Evolutionary conservation across 345 rosid genomes (phyloP).

Genomic region (Boechera stricta): DNA sequence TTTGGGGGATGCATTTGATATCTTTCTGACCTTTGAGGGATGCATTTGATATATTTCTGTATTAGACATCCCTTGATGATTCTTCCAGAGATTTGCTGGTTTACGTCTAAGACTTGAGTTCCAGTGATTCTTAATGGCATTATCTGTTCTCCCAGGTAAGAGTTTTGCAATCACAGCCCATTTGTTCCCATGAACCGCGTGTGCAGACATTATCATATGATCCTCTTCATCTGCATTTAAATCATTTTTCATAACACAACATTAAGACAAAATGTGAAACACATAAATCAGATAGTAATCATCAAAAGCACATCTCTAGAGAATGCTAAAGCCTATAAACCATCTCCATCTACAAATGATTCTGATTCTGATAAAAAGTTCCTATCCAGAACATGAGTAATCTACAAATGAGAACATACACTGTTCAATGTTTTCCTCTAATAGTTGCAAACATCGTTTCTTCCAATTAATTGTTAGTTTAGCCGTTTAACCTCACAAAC

Average conservation of each 20-base stretch:
- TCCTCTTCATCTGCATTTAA: constrained; percentile 72
- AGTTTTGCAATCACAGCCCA: constrained; percentile 83
- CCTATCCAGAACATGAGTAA: not conserved
- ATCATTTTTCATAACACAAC: constrained; percentile 7
- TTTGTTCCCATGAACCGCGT: constrained; percentile 74
- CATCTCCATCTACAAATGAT: not conserved
- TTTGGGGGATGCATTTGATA: constrained; percentile 59
- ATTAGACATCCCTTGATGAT: constrained; percentile 20
- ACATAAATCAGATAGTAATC: not conserved
- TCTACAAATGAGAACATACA: too few species aligned
- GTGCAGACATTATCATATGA: constrained; percentile 60
- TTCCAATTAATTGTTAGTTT: too few species aligned
- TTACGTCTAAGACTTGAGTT: constrained; percentile 71
- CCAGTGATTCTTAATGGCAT: constrained; percentile 88
- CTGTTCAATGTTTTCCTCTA: too few species aligned
- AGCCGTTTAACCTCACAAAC: too few species aligned
- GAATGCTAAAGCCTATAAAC: not conserved
- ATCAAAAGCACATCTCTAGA: not conserved
- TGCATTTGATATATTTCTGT: constrained; percentile 49
- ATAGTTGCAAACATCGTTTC: too few species aligned
- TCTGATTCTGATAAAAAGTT: constrained; percentile 11
- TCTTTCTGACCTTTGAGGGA: constrained; percentile 54
- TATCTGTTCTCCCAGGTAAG: constrained; percentile 84
- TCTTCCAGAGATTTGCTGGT: not conserved
- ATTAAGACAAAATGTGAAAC: not conserved